Conservation (phyloP, 306 rosid genomes). For the Quercus wislizeni region DNA sequence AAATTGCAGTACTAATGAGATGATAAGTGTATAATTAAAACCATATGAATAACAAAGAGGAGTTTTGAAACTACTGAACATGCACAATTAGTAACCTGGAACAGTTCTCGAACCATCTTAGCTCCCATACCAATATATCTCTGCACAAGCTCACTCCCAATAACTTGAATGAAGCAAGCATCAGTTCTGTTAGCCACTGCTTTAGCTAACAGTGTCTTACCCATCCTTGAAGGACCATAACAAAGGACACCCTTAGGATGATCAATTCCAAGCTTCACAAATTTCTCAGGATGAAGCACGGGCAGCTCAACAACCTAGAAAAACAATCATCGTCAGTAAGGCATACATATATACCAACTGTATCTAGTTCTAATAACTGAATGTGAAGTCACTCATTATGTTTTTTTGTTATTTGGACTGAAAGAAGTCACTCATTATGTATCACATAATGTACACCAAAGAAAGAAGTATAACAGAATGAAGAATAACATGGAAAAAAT, state of each 20-base stretch:
- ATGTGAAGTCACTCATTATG: background rate
- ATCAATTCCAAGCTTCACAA: constrained; percentile 95
- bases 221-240: constrained; percentile 95
- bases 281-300: constrained; percentile 98
- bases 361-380: background rate
- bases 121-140: constrained; percentile 97
- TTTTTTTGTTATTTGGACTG: too few relatives aligned
- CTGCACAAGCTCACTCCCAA: constrained; percentile 96
- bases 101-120: constrained; percentile 91
- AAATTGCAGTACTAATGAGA: constrained; percentile 13
- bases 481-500: background rate
- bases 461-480: background rate
- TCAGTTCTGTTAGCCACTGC: constrained; percentile 98
- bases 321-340: constrained; percentile 11
- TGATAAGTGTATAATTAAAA: background rate
- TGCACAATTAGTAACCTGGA: constrained; percentile 57
- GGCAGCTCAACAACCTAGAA: constrained; percentile 91
- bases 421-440: too few relatives aligned
- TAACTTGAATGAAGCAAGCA: constrained; percentile 90
- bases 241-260: constrained; percentile 99
- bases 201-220: constrained; percentile 89
- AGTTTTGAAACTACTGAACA: constrained; percentile 2
- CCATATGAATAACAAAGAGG: background rate
- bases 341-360: background rate
- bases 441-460: background rate